Percentiles rank a stretch among this genome's conserved stretches.
Evolutionary conservation across 2,329 filamentous ascomycete genomes (phyloP).

Genomic region (Ascochyta viciae-villosae): DNA sequence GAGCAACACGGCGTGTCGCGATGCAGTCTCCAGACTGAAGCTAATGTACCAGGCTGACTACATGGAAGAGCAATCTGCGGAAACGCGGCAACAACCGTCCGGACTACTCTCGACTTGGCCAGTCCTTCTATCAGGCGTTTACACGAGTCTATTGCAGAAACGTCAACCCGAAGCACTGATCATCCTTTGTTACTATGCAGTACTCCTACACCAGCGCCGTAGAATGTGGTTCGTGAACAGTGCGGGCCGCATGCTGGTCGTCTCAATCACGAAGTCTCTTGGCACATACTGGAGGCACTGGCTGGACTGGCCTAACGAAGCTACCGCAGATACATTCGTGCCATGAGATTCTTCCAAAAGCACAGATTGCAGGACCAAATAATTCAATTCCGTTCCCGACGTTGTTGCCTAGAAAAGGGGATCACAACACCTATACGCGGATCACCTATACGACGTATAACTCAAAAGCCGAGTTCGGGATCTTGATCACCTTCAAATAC

Average conservation of each 20-base stretch:
- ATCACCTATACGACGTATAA: conserved; percentile 1
- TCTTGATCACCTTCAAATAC: neutral
- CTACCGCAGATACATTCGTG: neutral
- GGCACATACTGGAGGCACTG: conserved; percentile 28
- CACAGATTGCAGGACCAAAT: neutral
- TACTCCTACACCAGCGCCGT: conserved; percentile 26
- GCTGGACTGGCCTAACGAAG: conserved; percentile 31
- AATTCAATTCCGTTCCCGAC: too few species aligned
- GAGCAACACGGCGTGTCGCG: conserved; percentile 16
- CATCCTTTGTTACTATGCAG: conserved; percentile 30
- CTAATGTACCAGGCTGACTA: conserved; percentile 19
- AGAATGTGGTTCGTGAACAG: conserved; percentile 25
- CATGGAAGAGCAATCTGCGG: neutral
- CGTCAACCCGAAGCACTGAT: conserved; percentile 30
- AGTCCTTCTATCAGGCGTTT: conserved; percentile 24
- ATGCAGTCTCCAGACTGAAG: conserved; percentile 20
- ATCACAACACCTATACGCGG: neutral
- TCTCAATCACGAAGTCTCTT: conserved; percentile 21
- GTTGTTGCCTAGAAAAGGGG: too few species aligned
- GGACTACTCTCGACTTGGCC: conserved; percentile 29
- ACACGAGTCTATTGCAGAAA: conserved; percentile 25
- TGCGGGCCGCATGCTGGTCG: conserved; percentile 25
- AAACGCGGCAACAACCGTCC: neutral
- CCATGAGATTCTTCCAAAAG: neutral
- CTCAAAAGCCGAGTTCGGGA: too few species aligned